A percentile compares a stretch with the other conserved stretches of the same genome.
These are phyloP conservation scores for Eutypella sp. DNA, from an alignment of 2,329 filamentous ascomycete species.

Conservation along the genomic window DNA sequence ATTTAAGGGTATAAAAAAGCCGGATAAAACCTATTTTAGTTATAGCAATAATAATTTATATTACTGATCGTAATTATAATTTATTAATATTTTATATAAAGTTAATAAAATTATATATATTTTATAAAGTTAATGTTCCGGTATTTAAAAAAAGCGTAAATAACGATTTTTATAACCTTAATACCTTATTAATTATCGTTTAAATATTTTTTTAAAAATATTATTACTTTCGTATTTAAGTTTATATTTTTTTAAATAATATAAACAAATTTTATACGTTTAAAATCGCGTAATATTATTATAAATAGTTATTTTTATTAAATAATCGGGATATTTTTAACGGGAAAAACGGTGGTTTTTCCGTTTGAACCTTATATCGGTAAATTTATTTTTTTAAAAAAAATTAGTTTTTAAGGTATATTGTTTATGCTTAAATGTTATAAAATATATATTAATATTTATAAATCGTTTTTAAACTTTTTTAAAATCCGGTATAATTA, in stretches of 20 bases:
- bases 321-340: neutral
- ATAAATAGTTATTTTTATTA: neutral
- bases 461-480: neutral
- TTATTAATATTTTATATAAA: neutral
- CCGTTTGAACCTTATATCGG: constrained; percentile 3
- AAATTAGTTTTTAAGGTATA: constrained; percentile 2
- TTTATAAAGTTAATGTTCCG: neutral
- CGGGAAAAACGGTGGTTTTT: neutral
- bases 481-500: constrained; percentile 2
- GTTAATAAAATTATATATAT: neutral
- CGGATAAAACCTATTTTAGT: constrained; percentile 1
- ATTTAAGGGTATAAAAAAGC: neutral
- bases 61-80: neutral
- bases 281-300: neutral
- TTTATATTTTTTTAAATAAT: neutral
- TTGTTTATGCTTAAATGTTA: constrained; percentile 1
- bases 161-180: neutral
- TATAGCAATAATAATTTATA: neutral
- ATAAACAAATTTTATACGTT: neutral
- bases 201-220: neutral
- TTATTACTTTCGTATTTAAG: neutral
- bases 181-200: neutral
- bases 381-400: neutral
- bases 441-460: constrained; percentile 3
- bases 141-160: neutral